phyloP scores from a whole-genome alignment of 768 basidiomycete genomes.

The Tylopilus rubrobrunneus region DNA sequence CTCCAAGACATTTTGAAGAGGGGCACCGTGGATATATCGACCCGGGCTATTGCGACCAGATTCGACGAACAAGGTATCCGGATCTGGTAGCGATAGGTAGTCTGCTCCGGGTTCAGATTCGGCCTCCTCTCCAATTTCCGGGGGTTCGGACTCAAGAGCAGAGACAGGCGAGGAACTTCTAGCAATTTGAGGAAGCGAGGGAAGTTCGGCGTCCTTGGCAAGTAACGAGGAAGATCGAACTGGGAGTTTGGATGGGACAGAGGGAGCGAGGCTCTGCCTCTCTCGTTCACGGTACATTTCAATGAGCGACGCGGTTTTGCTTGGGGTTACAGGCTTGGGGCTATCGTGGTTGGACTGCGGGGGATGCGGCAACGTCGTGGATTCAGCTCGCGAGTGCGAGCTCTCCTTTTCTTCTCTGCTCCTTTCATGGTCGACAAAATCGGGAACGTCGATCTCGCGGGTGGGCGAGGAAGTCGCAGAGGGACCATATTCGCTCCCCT shows the following conservation, averaged over 20 bases:
- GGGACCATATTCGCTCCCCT: conserved; percentile 31
- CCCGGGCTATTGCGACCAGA: conserved; percentile 59
- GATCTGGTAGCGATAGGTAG: conserved; percentile 31
- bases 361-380: conserved; percentile 25
- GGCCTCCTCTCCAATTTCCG: conserved; percentile 28
- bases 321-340: conserved; percentile 30
- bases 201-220: conserved; percentile 7
- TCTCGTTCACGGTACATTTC: conserved; percentile 81
- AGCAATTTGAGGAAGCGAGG: not conserved
- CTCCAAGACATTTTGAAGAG: conserved; percentile 81
- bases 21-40: conserved; percentile 80
- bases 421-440: conserved; percentile 23
- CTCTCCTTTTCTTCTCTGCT: conserved; percentile 23
- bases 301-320: conserved; percentile 75
- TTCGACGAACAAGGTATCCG: conserved; percentile 39
- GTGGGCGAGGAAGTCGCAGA: conserved; percentile 26
- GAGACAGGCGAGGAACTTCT: conserved; percentile 15
- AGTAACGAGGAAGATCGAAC: conserved; percentile 26
- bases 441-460: conserved; percentile 30
- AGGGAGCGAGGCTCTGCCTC: conserved; percentile 33
- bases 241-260: conserved; percentile 31
- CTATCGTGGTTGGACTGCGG: conserved; percentile 8
- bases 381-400: conserved; percentile 26
- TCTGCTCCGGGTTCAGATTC: conserved; percentile 23
- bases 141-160: conserved; percentile 20